Evolutionary conservation across 129 eudicot species (phyloP), one percentile per base, ranked within the genome.

Genomic region (Heracleum sosnowskyi): DNA sequence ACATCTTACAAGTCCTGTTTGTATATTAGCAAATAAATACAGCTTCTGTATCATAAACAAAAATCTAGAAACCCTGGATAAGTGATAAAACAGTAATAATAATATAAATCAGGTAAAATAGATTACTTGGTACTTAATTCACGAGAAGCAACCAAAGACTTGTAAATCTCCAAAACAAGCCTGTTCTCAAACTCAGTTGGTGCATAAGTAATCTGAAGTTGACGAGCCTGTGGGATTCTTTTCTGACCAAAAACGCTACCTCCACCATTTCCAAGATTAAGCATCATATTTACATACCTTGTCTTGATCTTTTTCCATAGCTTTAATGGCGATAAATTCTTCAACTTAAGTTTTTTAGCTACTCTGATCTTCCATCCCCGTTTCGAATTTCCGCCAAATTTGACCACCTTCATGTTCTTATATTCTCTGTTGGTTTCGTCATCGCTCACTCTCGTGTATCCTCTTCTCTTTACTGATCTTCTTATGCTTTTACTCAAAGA

Each of bases 251-350:
- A 84, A 69, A 42, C 44, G 40, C n/a, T 46, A 7, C 18, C 71
- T 40, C 41, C 76, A 60, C 53, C 75, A 5, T 7, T 83, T 5
- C 80, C 81, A 11, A 87, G 36, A 24, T 77, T 78, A 35, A 91
- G 80, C 97, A 91, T 91, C 93, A 84, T 77, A 31, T 89, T 77
- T 44, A 87, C 62, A 66, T 91, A 91, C 16, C 87, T 86, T 33
- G 81, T 89, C 87, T 87, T 91, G 10, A 91, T 28, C 77, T 84
- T 85, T n/a, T 79, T 71, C 90, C 85, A 91, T 8, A 91, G 41
- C 79, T 82, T 81, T 24, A 86, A 34, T 0, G 93, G 97, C 22
- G 93, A 39, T 11, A 40, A 18, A 17, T 10, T 29, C 74, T 41
- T 78, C 44, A 75, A 46, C 40, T 85, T 80, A 69, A 87, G 74